These are phyloP conservation scores for Boletus sp. DNA, from an alignment of 768 basidiomycete genomes.

Conservation along the genomic window DNA sequence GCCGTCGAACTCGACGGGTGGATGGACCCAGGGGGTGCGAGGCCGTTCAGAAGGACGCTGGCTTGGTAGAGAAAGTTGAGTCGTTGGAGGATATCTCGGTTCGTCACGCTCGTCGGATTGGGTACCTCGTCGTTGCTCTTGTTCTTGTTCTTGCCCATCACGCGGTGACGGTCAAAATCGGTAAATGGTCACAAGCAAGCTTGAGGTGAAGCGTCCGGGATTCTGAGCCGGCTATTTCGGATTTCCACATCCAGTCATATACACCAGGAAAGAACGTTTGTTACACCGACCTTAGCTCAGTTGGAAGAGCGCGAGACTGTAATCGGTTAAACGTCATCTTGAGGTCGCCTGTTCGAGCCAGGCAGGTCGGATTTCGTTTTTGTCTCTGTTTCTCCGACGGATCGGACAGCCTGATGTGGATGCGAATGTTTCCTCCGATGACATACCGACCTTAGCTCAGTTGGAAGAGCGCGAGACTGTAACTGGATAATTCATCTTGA, in stretches of 20 bases:
- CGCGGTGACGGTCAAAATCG: background rate
- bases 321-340: conserved; percentile 36
- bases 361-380: conserved; percentile 34
- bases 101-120: conserved; percentile 55
- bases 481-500: conserved; percentile 44
- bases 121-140: conserved; percentile 58
- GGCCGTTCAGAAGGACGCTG: conserved; percentile 55
- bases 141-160: conserved; percentile 68
- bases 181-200: too few relatives aligned
- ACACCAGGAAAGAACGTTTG: background rate
- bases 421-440: too few relatives aligned
- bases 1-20: background rate
- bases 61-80: conserved; percentile 87
- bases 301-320: conserved; percentile 53
- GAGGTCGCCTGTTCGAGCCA: conserved; percentile 46
- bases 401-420: background rate
- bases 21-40: conserved; percentile 20
- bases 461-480: conserved; percentile 53
- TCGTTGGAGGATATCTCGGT: conserved; percentile 77
- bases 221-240: too few relatives aligned
- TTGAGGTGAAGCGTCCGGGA: too few relatives aligned
- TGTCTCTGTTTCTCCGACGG: background rate
- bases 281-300: conserved; percentile 36
- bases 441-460: conserved; percentile 37
- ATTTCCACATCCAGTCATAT: background rate